Evolutionary conservation across 2,329 filamentous ascomycete species (phyloP).

Genomic region (Elsinoe perseae): DNA sequence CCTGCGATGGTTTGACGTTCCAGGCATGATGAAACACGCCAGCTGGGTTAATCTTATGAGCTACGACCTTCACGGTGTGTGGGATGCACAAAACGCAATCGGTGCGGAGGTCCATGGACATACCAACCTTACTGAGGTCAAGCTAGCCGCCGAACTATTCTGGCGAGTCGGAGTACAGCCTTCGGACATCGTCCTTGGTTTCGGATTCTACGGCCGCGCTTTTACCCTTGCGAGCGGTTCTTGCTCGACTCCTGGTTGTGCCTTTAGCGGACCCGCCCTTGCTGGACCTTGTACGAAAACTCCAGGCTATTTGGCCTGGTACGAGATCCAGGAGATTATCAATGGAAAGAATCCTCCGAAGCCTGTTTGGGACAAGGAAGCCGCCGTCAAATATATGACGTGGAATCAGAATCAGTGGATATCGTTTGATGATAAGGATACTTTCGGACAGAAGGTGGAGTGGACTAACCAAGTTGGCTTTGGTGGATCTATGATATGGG

Average conservation of each 20-base stretch:
- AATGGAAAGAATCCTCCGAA: slow-evolving; percentile 18
- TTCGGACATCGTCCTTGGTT: slow-evolving; percentile 33
- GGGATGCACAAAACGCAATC: slow-evolving; percentile 30
- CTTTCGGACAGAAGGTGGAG: slow-evolving; percentile 29
- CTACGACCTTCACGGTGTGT: slow-evolving; percentile 41
- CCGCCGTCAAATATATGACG: slow-evolving; percentile 27
- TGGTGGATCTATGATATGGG: slow-evolving; percentile 25
- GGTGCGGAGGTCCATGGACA: slow-evolving; percentile 33
- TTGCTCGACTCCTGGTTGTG: slow-evolving; percentile 20
- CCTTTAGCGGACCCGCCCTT: slow-evolving; percentile 19
- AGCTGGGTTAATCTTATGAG: slow-evolving; percentile 36
- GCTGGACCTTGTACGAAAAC: slow-evolving; percentile 28
- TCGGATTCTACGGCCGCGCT: slow-evolving; percentile 22
- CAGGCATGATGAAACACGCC: not conserved
- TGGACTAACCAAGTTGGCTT: slow-evolving; percentile 29
- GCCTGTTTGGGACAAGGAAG: slow-evolving; percentile 24
- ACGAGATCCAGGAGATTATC: slow-evolving; percentile 33
- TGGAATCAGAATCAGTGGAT: slow-evolving; percentile 35
- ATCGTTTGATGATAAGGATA: slow-evolving; percentile 34
- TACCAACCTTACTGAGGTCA: slow-evolving; percentile 44
- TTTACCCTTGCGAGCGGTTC: slow-evolving; percentile 26
- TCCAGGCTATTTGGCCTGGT: slow-evolving; percentile 30
- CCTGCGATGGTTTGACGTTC: slow-evolving; percentile 19
- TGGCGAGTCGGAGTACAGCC: slow-evolving; percentile 40
- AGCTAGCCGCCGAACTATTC: slow-evolving; percentile 36